Conservation (phyloP, 352 stramenopile genomes). For the Phytophthora agathidicida region DNA sequence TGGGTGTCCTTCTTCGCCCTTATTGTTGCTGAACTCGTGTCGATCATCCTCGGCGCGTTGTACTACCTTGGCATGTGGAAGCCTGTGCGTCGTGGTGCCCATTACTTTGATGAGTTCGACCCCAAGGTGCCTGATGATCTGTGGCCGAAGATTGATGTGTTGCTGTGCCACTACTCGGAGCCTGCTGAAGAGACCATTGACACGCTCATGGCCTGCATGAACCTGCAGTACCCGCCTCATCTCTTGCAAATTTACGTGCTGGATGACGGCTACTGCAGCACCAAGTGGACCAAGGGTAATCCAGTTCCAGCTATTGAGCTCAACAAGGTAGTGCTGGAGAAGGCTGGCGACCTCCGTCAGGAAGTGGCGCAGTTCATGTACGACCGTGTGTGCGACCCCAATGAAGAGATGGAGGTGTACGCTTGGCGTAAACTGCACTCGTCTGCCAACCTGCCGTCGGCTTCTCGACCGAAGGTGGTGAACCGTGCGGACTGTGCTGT, state of each 20-base stretch:
- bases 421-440: slow-evolving; percentile 88
- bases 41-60: slow-evolving; percentile 68
- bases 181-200: slow-evolving; percentile 86
- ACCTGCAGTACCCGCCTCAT: slow-evolving; percentile 88
- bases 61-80: slow-evolving; percentile 93
- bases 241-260: slow-evolving; percentile 87
- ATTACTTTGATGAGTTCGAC: slow-evolving; percentile 91
- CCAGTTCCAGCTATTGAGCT: slow-evolving; percentile 70
- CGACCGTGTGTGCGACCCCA: slow-evolving; percentile 84
- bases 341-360: slow-evolving; percentile 76
- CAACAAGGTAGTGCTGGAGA: slow-evolving; percentile 82
- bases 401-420: slow-evolving; percentile 89
- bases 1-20: slow-evolving; percentile 86
- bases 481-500: slow-evolving; percentile 78
- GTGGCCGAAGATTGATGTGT: slow-evolving; percentile 86
- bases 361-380: slow-evolving; percentile 91
- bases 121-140: slow-evolving; percentile 80
- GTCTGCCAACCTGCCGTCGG: slow-evolving; percentile 78
- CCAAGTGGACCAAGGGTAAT: slow-evolving; percentile 85
- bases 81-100: slow-evolving; percentile 80
- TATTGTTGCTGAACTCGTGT: slow-evolving; percentile 68
- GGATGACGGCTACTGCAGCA: slow-evolving; percentile 84
- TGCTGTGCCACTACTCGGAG: slow-evolving; percentile 86
- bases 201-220: slow-evolving; percentile 88
- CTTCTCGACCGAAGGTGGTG: slow-evolving; percentile 72